Conservation (phyloP, 2,329 filamentous ascomycete species). For the Calonectria honghensis region DNA sequence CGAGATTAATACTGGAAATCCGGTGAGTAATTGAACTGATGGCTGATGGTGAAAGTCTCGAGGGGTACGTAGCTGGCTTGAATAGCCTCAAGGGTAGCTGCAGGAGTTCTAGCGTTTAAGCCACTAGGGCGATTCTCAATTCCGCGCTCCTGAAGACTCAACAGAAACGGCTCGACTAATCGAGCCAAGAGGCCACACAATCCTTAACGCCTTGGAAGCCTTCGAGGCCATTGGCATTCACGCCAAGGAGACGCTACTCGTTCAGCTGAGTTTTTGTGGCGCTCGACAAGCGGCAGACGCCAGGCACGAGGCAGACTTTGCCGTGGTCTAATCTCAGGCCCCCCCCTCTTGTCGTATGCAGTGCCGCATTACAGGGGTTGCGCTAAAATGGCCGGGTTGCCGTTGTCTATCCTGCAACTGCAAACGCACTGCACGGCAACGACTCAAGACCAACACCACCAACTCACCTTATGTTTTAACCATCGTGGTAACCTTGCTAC, state of each 20-base stretch:
- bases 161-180: conserved; percentile 20
- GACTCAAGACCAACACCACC: conserved; percentile 13
- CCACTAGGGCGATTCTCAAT: not conserved
- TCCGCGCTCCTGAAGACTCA: not conserved
- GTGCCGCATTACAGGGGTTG: conserved; percentile 26
- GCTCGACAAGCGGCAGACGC: conserved; percentile 32
- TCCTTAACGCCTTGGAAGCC: conserved; percentile 27
- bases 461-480: not conserved
- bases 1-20: not conserved
- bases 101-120: conserved; percentile 12
- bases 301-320: conserved; percentile 43
- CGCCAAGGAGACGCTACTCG: conserved; percentile 47
- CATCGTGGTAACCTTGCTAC: conserved; percentile 24
- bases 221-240: conserved; percentile 14
- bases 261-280: conserved; percentile 53
- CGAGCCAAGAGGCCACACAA: conserved; percentile 8
- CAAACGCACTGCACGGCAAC: not conserved
- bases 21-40: too few relatives aligned
- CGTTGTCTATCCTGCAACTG: not conserved
- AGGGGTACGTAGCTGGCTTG: not conserved
- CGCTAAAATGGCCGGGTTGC: not conserved
- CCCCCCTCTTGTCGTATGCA: not conserved
- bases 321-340: conserved; percentile 31
- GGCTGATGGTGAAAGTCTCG: not conserved
- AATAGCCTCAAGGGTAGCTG: not conserved